A percentile compares a stretch with the other conserved stretches of the same genome.
Conservation (phyloP, 2,329 filamentous ascomycete genomes). For the Cadophora gregata region DNA sequence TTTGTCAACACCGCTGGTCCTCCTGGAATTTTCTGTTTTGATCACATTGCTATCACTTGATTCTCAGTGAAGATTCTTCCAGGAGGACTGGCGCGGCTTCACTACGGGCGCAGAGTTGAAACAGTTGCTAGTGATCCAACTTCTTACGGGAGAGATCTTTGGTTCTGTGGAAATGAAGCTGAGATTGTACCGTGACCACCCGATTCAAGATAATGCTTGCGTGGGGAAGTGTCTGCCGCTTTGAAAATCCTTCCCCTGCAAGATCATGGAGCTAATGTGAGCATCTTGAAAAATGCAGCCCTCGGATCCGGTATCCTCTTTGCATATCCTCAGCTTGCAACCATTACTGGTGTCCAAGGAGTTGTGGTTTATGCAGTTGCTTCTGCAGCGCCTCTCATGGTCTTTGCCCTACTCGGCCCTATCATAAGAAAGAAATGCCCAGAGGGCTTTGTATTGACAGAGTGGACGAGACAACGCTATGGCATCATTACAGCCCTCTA, state of each 20-base stretch:
- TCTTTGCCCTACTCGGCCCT: constrained; percentile 76
- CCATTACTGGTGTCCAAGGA: constrained; percentile 79
- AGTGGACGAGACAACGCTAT: constrained; percentile 83
- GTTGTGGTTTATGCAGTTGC: constrained; percentile 77
- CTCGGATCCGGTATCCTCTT: constrained; percentile 86
- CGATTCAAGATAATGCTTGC: constrained; percentile 99
- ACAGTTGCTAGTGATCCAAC: constrained; percentile 58
- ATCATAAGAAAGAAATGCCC: constrained; percentile 82
- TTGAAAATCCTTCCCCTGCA: constrained; percentile 50
- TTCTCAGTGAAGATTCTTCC: constrained; percentile 14
- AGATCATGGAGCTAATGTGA: constrained; percentile 51
- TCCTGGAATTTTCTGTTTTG: constrained; percentile 21
- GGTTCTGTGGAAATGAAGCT: constrained; percentile 65
- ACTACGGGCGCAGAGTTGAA: constrained; percentile 84
- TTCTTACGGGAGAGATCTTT: constrained; percentile 43
- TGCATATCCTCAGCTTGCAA: constrained; percentile 80
- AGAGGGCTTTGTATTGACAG: constrained; percentile 82
- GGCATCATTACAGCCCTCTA: constrained; percentile 72
- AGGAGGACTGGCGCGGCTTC: constrained; percentile 57
- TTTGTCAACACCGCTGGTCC: constrained; percentile 39
- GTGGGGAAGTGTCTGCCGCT: constrained; percentile 97
- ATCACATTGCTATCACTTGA: constrained; percentile 13
- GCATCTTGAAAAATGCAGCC: constrained; percentile 54
- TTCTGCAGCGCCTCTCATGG: constrained; percentile 73
- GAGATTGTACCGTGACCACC: constrained; percentile 96